Base-by-base conservation (phyloP, 345 rosid genomes). In the Lagerstroemia speciosa region DNA sequence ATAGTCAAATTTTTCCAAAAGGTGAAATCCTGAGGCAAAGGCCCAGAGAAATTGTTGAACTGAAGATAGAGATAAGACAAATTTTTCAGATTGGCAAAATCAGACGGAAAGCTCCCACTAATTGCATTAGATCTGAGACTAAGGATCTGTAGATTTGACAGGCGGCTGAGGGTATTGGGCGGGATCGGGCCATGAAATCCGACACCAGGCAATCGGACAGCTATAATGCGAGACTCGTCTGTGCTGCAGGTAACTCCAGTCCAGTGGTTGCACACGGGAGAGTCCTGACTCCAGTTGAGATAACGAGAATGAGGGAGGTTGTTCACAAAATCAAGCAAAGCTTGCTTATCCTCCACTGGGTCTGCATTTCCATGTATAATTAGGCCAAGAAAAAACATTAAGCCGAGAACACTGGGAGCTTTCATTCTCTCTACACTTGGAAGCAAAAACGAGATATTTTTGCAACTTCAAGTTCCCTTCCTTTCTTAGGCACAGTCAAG, bases 381-480 rank as follows among this genome's bases (percentile, higher is more conserved):
- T 34, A 80, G 67, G 79, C 71, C 80, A 65, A 78, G 67, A 67
- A 75, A 72, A 73, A 80, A 73, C 68, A 82, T 5, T 62, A 62
- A 76, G 72, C 75, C 73, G 69, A 82, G 68, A 73, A 79, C 68
- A 76, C 74, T 46, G 52, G 68, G 74, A 78, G 77, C 66, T 68
- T 38, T 69, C 81, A 74, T 75, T 75, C 73, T 55, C 64, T 31
- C 73, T 61, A 32, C 32, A 11, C 41, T 66, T 61, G 68, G 74
- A 73, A 79, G 61, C 78, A 80, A 84, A 79, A 81, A 22, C 78
- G 76, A 87, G 91, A 69, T 78, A 85, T 87, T 82, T 86, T 76
- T 43, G 86, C 80, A 62, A 66, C 63, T 63, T 55, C 58, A 45
- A 32, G 38, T 14, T 6, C 62, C 62, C 67, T 55, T 38, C 38